Evolutionary conservation across 768 basidiomycete species (phyloP), one percentile per base, ranked within the genome.

Genomic region (Clathrus columnatus): DNA sequence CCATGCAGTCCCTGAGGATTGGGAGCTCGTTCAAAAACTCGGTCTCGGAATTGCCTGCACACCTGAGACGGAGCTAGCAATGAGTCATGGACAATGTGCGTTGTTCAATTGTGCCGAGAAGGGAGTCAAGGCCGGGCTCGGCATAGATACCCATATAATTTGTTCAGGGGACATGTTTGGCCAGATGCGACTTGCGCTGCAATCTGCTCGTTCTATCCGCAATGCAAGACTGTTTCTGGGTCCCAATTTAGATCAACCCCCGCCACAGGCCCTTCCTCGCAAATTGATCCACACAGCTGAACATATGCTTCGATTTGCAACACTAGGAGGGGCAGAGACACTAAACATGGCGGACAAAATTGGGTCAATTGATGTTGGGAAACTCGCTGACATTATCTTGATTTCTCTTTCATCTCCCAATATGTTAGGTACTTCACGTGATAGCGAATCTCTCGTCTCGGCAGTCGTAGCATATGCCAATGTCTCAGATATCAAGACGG

Each of bases 31-130:
- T 54, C 63, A 66, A 57, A 58, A 66, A 17, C 57, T 57, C 56
- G 65, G 61, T 0, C 57, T 56, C 4, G 62, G 62, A 7, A 62
- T 68, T 42, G 63, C 63, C 0, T 58, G 65, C 21, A 68, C 67
- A 20, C 67, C 67, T 0, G 63, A 60, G 42, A 65, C 67, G 30
- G 67, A 68, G 61, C 61, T 68, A 21, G 66, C 66, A 26, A 68
- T 68, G 67, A 66, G 63, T 4, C 67, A 67, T 54, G 67, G 67
- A 10, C 61, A 65, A 30, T 66, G 66, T 1, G 59, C 63, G 23
- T 61, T 61, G 10, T 60, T 64, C 20, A 65, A 68, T 18, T 65
- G 65, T 10, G 62, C 67, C 28, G 50, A 58, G 42, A 46, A 65
- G 30, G 67, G 67, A 5, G 63, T 68, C 27, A 66, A 62, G 48